A percentile compares a stretch with the other conserved stretches of the same genome.
Evolutionary conservation across 179 eudicot genomes (phyloP).

Genomic region (Silene coronaria): DNA sequence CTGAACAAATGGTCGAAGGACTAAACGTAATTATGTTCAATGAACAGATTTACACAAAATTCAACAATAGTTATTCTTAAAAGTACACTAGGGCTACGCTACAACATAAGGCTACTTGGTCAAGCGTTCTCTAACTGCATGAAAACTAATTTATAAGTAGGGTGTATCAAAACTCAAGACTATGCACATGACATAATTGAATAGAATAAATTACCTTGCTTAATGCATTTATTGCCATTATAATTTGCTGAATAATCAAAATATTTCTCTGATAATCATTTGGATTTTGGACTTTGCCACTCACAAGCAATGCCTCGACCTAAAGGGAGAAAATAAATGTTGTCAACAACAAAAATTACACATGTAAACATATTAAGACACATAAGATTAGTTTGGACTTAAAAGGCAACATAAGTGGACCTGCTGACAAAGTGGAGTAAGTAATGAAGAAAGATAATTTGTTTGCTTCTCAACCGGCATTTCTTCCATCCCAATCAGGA

Average conservation of each 20-base stretch:
- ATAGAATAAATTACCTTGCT: conserved; percentile 62
- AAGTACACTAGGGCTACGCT: neutral
- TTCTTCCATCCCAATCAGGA: conserved; percentile 93
- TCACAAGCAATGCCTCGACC: conserved; percentile 61
- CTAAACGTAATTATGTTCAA: neutral
- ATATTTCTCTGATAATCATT: conserved; percentile 52
- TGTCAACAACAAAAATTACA: neutral
- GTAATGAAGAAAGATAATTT: conserved; percentile 72
- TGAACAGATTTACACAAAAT: neutral
- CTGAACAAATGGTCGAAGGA: neutral
- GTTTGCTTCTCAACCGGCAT: conserved; percentile 77
- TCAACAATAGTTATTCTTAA: neutral
- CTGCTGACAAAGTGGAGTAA: conserved; percentile 94
- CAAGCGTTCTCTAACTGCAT: neutral
- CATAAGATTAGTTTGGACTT: neutral
- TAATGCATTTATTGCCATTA: conserved; percentile 91
- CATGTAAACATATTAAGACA: neutral
- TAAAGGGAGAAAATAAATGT: conserved; percentile 26
- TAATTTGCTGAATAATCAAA: conserved; percentile 61
- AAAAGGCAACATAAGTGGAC: conserved; percentile 29
- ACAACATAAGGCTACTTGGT: neutral
- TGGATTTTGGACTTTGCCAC: conserved; percentile 46
- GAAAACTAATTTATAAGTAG: conserved; percentile 1
- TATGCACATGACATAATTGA: neutral
- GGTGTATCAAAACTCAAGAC: neutral